phyloP scores from a whole-genome alignment of 768 basidiomycete species.

The Lactarius akahatsu region DNA sequence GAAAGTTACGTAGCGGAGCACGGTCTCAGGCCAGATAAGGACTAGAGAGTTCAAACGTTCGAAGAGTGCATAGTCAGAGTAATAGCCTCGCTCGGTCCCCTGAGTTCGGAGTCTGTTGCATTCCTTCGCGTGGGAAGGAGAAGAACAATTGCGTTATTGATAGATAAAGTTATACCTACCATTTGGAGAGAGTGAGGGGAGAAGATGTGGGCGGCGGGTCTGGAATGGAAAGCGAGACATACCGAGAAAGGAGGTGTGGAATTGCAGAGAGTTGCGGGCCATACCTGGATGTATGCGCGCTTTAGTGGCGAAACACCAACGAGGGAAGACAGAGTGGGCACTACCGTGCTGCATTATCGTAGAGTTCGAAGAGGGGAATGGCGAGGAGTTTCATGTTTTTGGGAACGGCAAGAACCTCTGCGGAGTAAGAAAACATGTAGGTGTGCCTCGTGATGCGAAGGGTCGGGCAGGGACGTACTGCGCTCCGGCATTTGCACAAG shows the following conservation, averaged over 20 bases:
- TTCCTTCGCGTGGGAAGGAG: background rate
- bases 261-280: constrained; percentile 94
- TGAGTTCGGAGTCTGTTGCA: constrained; percentile 1
- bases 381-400: constrained; percentile 99
- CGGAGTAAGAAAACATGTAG: background rate
- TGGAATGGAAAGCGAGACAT: constrained; percentile 28
- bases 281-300: constrained; percentile 47
- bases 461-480: constrained; percentile 53
- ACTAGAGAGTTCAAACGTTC: constrained; percentile 6
- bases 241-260: constrained; percentile 88
- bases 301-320: background rate
- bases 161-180: constrained; percentile 39
- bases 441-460: background rate
- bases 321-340: constrained; percentile 26
- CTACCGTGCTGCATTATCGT: constrained; percentile 92
- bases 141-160: constrained; percentile 19
- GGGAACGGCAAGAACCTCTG: constrained; percentile 94
- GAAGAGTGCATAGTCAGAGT: background rate
- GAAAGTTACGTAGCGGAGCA: constrained; percentile 13
- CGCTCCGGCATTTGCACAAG: constrained; percentile 93
- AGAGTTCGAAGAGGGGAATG: constrained; percentile 94
- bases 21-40: background rate
- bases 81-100: background rate
- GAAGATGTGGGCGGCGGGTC: constrained; percentile 11
- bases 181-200: background rate